Evolutionary conservation across 208 protist genomes (phyloP).

Genomic region (Angomonas ambiguus): DNA sequence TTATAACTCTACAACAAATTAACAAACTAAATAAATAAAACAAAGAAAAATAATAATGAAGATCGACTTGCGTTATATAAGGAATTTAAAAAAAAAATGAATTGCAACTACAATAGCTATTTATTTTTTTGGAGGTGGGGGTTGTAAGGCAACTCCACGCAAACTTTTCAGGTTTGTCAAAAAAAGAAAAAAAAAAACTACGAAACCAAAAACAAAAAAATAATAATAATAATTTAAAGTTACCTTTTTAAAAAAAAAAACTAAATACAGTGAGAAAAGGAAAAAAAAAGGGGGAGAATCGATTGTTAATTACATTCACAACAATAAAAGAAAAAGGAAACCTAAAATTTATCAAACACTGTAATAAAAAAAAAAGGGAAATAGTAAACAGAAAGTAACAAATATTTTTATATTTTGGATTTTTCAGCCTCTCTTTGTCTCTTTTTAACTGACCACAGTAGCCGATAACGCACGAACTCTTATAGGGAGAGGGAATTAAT

Average conservation of each 20-base stretch:
- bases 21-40: no score
- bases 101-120: neutral
- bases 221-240: constrained; percentile 5
- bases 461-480: no score
- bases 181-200: neutral
- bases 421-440: no score
- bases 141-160: no score
- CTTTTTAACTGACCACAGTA: no score
- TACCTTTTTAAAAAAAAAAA: neutral
- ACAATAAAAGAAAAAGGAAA: neutral
- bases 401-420: no score
- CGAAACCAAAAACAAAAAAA: neutral
- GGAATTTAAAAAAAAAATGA: no score
- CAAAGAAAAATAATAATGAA: no score
- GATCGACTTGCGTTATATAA: no score
- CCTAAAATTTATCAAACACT: neutral
- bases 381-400: constrained; percentile 8
- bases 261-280: neutral
- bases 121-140: neutral
- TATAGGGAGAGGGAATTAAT: no score
- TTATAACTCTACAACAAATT: no score
- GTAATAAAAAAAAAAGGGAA: constrained; percentile 13
- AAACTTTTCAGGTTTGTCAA: no score
- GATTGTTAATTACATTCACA: neutral
- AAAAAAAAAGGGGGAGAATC: neutral